Percentiles rank a stretch among this genome's conserved stretches.
phyloP scores from a whole-genome alignment of 2,329 filamentous ascomycete genomes.

The Fusarium zealandicum region DNA sequence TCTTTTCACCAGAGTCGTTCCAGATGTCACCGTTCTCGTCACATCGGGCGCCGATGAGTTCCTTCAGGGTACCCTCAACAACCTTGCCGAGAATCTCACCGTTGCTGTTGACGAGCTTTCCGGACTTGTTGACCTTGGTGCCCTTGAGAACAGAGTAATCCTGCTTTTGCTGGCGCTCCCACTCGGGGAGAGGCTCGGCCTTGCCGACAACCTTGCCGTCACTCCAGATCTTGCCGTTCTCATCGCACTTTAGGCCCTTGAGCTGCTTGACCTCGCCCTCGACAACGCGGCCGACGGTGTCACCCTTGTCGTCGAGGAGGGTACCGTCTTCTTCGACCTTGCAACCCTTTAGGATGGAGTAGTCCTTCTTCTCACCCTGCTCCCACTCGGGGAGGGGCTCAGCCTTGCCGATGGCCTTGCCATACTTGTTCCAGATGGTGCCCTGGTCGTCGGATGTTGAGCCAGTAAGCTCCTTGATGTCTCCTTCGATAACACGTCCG shows the following conservation, averaged over 20 bases:
- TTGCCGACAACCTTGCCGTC: slow-evolving; percentile 71
- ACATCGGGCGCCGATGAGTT: slow-evolving; percentile 68
- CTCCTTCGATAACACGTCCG: slow-evolving; percentile 71
- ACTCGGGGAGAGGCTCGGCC: slow-evolving; percentile 67
- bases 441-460: slow-evolving; percentile 72
- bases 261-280: slow-evolving; percentile 69
- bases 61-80: slow-evolving; percentile 67
- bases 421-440: slow-evolving; percentile 68
- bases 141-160: slow-evolving; percentile 58
- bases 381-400: slow-evolving; percentile 67
- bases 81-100: slow-evolving; percentile 67
- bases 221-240: slow-evolving; percentile 73
- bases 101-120: slow-evolving; percentile 63
- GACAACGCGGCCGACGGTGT: slow-evolving; percentile 66
- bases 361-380: slow-evolving; percentile 49
- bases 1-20: slow-evolving; percentile 72
- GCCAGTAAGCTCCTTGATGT: slow-evolving; percentile 68
- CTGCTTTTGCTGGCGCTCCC: slow-evolving; percentile 55
- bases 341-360: slow-evolving; percentile 27
- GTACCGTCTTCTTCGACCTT: slow-evolving; percentile 59
- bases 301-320: slow-evolving; percentile 59
- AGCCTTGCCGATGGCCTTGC: slow-evolving; percentile 70
- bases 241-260: slow-evolving; percentile 71
- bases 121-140: slow-evolving; percentile 65
- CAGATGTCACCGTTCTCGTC: slow-evolving; percentile 75